Evolutionary conservation across 164 flowering plant genomes (phyloP), one percentile per base, ranked within the genome.

Genomic region (Buxus sempervirens): DNA sequence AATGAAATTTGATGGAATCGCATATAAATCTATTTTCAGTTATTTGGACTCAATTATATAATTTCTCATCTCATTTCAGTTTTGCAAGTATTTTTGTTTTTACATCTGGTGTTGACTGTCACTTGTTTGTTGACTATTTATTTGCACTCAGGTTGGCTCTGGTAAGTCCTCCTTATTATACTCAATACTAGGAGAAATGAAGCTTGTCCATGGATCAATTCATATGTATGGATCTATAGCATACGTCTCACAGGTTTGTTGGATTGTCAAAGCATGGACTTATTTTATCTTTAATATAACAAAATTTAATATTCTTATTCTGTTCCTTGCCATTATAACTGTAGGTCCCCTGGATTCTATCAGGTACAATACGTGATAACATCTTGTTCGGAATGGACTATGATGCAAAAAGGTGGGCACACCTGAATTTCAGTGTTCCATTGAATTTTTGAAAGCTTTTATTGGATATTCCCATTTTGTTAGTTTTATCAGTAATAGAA

Each of bases 261-360:
- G 5, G 7, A 27, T 56, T 49, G 54, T 57, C 45, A 26, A 16
- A 19, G 26, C 12, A 62, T 63, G 38, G 20, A 45, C 38, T 70
- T 76, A 10, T 26, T 20, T 16, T 27, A 38, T 60, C 27, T 69
- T 24, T 21, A 16, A 28, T 32, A 32, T 51, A 57, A 5, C n/a
- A 41, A 25, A 59, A 56, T 23, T 26, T 23, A 21, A 27, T 28
- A 21, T 64, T 65, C 72, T 79, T 42, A 57, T 60, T 25, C 66
- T 76, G 36, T 22, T 19, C 2, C 32, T 65, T 70, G 14, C 42
- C 24, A 22, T 67, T 81, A 63, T 58, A 65, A 32, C 26, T 78
- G 70, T 70, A 94, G 98, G 86, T 95, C 16, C 91, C 98, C 1
- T 95, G 98, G 98, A 88, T 95, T 65, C 78, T 88, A 55, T 90